Evolutionary conservation across 805 yeast genomes (phyloP).

Genomic region (Phaffomyces opuntiae): DNA sequence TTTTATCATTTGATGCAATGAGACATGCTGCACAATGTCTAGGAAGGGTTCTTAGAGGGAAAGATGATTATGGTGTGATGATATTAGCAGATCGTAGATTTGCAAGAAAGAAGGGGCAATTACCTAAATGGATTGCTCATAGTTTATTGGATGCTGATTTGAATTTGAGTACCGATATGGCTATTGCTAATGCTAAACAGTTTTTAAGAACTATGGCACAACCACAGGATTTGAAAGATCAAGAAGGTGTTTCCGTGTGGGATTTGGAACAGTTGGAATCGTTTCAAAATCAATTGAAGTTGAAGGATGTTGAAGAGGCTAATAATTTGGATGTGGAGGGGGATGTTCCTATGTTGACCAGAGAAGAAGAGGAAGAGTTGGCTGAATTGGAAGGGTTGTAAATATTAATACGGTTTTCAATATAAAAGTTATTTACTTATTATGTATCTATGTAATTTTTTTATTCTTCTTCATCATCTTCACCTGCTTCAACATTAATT

Average conservation of each 20-base stretch:
- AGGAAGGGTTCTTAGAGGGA: conserved; percentile 95
- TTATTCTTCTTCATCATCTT: conserved; percentile 20
- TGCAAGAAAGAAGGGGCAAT: conserved; percentile 73
- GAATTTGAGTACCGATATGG: conserved; percentile 94
- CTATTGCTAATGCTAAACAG: conserved; percentile 88
- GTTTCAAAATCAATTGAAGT: conserved; percentile 48
- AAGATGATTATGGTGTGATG: conserved; percentile 98
- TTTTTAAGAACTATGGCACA: conserved; percentile 92
- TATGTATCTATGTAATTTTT: too few species aligned
- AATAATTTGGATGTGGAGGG: conserved; percentile 19
- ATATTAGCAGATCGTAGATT: conserved; percentile 94
- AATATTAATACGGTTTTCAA: too few species aligned
- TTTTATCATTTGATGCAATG: conserved; percentile 97
- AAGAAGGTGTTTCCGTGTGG: conserved; percentile 95
- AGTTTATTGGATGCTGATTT: conserved; percentile 87
- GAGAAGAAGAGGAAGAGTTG: conserved; percentile 19
- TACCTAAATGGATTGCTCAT: conserved; percentile 97
- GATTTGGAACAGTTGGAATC: conserved; percentile 56
- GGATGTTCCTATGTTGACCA: conserved; percentile 21
- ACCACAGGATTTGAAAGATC: conserved; percentile 82
- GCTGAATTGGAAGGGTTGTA: conserved; percentile 7
- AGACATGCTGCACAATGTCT: conserved; percentile 98
- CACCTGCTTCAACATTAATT: conserved; percentile 34
- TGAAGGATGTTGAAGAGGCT: conserved; percentile 11
- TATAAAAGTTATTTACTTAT: too few species aligned